Base-by-base conservation (phyloP, 108 stramenopile genomes). In the Pseudonitzschia multiseries region DNA sequence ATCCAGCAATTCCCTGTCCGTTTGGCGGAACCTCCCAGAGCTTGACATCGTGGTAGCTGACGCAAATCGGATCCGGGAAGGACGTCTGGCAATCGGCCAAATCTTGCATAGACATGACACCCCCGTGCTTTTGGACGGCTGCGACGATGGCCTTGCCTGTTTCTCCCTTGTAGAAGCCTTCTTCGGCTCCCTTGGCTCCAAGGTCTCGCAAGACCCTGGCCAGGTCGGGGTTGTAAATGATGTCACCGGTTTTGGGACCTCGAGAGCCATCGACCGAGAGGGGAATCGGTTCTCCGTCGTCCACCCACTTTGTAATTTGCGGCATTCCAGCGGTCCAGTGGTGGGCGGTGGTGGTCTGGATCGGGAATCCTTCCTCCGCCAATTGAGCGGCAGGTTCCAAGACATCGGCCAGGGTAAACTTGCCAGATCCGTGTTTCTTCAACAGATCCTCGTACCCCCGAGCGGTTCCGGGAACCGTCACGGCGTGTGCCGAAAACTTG, bases 391-490 rank as follows among this genome's bases (percentile, higher is more conserved):
- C 97, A 0, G 98, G 98, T 59, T 89, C 96, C 41, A 99, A 69
- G 17, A 98, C 65, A 43, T 96, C 67, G 13, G 87, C 68, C 17
- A 98, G 82, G 6, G 91, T 74, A 51, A 96, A 79, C 14, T 79
- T 82, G 21, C 96, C 96, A 8, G 89, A 88, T 12, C 89, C 90
- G 79, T 86, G 88, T 54, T 61, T 74, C 50, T 52, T 22, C 50
- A 79, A 65, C 24, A 86, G 79, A 81, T 97, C 97, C 64, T 89
- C 89, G 91, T 96, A 99, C 6, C 92, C 96, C n/a, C 79, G 80
- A 15, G 97, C 98, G 8, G 98, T 93, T 14, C 98, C 98, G 15
- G 98, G 98, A 18, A 99, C 97, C 33, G 98, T 98, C 5, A 98
- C 86, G 17, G 89, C 77, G 74, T 93, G 90, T 2, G 90, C 77